Conservation (phyloP, 768 basidiomycete species). For the Trichaptum fuscoviolaceum region DNA sequence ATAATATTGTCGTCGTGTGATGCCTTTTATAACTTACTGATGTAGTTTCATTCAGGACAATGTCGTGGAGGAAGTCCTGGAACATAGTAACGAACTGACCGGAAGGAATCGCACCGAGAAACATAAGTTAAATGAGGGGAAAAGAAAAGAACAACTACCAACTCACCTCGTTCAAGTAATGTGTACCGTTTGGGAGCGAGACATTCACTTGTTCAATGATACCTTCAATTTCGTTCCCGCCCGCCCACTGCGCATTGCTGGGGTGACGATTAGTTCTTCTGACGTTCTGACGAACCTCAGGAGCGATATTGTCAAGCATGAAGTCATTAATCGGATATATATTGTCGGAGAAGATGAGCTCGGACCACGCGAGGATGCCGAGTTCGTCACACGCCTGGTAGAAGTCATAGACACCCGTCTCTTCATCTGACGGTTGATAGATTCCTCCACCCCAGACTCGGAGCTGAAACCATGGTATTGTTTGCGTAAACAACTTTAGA, state of each 20-base stretch:
- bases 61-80: constrained; percentile 45
- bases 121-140: background rate
- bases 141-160: background rate
- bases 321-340: constrained; percentile 53
- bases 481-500: background rate
- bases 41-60: constrained; percentile 43
- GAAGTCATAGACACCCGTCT: constrained; percentile 47
- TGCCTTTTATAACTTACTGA: constrained; percentile 30
- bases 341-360: constrained; percentile 55
- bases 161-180: constrained; percentile 45
- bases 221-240: constrained; percentile 56
- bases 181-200: constrained; percentile 35
- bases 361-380: constrained; percentile 57
- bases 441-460: constrained; percentile 58
- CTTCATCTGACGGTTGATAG: constrained; percentile 40
- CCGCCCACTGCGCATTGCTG: constrained; percentile 55
- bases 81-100: constrained; percentile 44
- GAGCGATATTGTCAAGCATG: constrained; percentile 42
- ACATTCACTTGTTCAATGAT: constrained; percentile 37
- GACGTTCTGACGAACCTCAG: constrained; percentile 54
- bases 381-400: constrained; percentile 56
- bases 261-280: constrained; percentile 51
- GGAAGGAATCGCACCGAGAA: background rate
- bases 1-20: background rate
- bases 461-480: constrained; percentile 28